Evolutionary conservation across 768 basidiomycete genomes (phyloP).

Genomic region (Tremella mesenterica): DNA sequence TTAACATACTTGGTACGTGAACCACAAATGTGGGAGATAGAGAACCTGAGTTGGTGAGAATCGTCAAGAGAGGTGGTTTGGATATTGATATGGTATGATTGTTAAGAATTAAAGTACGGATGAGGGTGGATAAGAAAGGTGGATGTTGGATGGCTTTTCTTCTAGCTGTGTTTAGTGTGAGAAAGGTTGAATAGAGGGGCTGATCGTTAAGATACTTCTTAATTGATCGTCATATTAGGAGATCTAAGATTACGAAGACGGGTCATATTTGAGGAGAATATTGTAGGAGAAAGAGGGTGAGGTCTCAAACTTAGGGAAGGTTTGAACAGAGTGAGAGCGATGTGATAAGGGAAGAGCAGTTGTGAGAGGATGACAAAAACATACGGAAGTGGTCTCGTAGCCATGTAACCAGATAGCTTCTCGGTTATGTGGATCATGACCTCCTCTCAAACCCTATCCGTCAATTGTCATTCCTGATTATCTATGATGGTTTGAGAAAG

Average conservation of each 20-base stretch:
- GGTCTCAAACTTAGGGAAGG: too few species aligned
- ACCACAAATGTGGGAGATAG: constrained; percentile 14
- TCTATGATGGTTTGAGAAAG: not conserved
- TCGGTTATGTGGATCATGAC: constrained; percentile 41
- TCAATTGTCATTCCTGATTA: not conserved
- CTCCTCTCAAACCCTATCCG: constrained; percentile 35
- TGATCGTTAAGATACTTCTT: not conserved
- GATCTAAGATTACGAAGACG: too few species aligned
- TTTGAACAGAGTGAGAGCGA: too few species aligned
- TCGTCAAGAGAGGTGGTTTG: constrained; percentile 36
- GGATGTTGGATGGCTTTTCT: constrained; percentile 21
- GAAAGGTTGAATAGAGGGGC: constrained; percentile 20
- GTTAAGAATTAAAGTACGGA: constrained; percentile 15
- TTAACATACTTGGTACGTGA: constrained; percentile 14
- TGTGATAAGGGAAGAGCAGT: too few species aligned
- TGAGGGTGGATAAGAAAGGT: constrained; percentile 26
- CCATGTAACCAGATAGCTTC: constrained; percentile 40
- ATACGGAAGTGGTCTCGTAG: constrained; percentile 15
- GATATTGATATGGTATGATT: constrained; percentile 31
- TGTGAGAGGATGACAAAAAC: too few species aligned
- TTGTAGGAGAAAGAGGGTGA: too few species aligned
- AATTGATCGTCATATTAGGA: too few species aligned
- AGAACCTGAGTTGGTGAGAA: constrained; percentile 38
- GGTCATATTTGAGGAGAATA: too few species aligned
- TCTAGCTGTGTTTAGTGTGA: constrained; percentile 32